Percentiles rank a stretch among this genome's conserved stretches.
phyloP scores from a whole-genome alignment of 2,329 filamentous ascomycete species.

The Knufia fluminis region DNA sequence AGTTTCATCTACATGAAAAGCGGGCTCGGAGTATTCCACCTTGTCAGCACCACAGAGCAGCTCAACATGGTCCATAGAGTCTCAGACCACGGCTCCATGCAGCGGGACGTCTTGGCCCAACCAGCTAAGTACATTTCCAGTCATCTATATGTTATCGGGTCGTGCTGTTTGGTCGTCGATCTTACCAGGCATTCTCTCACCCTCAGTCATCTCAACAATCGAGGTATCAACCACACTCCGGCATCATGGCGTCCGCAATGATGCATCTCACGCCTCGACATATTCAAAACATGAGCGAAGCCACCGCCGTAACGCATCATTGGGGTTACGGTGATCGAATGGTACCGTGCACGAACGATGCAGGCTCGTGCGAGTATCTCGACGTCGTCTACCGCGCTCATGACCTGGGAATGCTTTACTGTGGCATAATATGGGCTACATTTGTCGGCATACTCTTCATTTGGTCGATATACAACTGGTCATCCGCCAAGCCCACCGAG shows the following conservation, averaged over 20 bases:
- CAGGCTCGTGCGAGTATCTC: slow-evolving; percentile 50
- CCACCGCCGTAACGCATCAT: slow-evolving; percentile 34
- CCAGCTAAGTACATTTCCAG: not conserved
- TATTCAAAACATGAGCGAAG: slow-evolving; percentile 40
- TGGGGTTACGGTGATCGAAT: slow-evolving; percentile 50
- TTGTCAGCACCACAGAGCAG: not conserved
- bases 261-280: slow-evolving; percentile 21
- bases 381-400: slow-evolving; percentile 47
- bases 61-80: slow-evolving; percentile 6
- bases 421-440: slow-evolving; percentile 48
- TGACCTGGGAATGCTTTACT: slow-evolving; percentile 47
- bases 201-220: not conserved
- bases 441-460: slow-evolving; percentile 41
- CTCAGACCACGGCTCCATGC: too few species aligned
- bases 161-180: not conserved
- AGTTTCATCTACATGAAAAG: not conserved
- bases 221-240: not conserved
- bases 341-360: slow-evolving; percentile 49
- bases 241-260: slow-evolving; percentile 4
- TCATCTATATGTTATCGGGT: not conserved
- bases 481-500: slow-evolving; percentile 1
- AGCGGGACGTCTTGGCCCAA: too few species aligned
- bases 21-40: not conserved
- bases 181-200: not conserved
- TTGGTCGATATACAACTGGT: slow-evolving; percentile 28